These are phyloP conservation scores for Teratosphaeria viscida DNA, from an alignment of 2,329 filamentous ascomycete species.

Conservation along the genomic window DNA sequence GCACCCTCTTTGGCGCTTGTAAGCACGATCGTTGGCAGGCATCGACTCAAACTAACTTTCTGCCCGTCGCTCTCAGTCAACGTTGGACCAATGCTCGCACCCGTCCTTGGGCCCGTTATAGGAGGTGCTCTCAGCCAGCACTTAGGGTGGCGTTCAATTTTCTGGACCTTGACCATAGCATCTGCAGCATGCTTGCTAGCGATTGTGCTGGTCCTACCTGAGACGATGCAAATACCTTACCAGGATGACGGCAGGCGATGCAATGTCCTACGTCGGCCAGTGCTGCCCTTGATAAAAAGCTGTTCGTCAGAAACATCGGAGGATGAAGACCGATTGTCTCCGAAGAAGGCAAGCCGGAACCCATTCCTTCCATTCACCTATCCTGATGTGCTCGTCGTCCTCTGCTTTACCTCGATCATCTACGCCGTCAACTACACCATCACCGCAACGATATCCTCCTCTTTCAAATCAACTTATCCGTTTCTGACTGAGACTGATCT, in stretches of 20 bases:
- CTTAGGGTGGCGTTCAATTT: constrained; percentile 24
- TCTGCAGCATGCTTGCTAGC: constrained; percentile 21
- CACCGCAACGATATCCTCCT: not conserved
- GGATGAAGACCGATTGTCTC: not conserved
- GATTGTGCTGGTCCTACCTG: constrained; percentile 21
- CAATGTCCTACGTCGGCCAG: not conserved
- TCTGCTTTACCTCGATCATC: not conserved
- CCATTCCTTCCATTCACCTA: not conserved
- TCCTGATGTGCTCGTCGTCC: not conserved
- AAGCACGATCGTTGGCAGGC: constrained; percentile 6
- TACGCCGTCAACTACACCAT: not conserved
- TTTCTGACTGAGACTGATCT: not conserved
- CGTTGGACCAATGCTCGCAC: constrained; percentile 16
- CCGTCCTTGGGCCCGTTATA: constrained; percentile 18
- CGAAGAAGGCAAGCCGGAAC: not conserved
- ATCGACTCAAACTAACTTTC: too few species aligned
- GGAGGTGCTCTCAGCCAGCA: constrained; percentile 19
- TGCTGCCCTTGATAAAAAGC: not conserved
- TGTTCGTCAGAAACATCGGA: not conserved
- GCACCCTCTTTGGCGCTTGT: constrained; percentile 19
- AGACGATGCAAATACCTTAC: constrained; percentile 22
- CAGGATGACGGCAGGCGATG: not conserved
- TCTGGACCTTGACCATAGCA: constrained; percentile 36
- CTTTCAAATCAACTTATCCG: not conserved
- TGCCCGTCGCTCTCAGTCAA: constrained; percentile 2